These are phyloP conservation scores for Diaporthe citriasiana DNA, from an alignment of 2,329 filamentous ascomycete genomes.

Conservation along the genomic window DNA sequence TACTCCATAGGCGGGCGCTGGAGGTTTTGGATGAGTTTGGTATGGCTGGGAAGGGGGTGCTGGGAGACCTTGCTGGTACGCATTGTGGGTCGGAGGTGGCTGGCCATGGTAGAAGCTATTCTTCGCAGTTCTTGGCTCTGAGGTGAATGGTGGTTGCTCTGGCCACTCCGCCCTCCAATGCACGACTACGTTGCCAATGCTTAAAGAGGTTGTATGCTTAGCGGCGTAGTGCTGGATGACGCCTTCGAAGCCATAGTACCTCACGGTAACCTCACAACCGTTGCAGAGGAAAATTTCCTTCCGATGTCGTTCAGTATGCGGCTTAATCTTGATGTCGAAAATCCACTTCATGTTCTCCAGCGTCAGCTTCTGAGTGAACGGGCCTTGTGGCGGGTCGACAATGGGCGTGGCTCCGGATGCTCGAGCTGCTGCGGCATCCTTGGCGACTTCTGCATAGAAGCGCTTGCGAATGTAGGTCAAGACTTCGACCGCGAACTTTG, in stretches of 20 bases:
- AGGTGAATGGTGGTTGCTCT: conserved; percentile 78
- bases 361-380: conserved; percentile 74
- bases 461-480: conserved; percentile 75
- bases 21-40: conserved; percentile 45
- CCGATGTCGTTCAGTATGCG: conserved; percentile 73
- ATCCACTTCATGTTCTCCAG: conserved; percentile 91
- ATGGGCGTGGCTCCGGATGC: conserved; percentile 61
- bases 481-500: conserved; percentile 80
- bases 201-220: conserved; percentile 81
- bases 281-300: conserved; percentile 85
- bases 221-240: conserved; percentile 87
- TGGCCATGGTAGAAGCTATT: conserved; percentile 40
- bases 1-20: conserved; percentile 51
- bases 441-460: conserved; percentile 74
- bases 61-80: conserved; percentile 41
- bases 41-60: conserved; percentile 41
- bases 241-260: conserved; percentile 82
- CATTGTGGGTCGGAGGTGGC: conserved; percentile 40
- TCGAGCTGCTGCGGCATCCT: conserved; percentile 63
- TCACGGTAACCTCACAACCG: conserved; percentile 73
- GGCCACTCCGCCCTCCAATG: conserved; percentile 89
- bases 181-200: conserved; percentile 79
- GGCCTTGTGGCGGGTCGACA: conserved; percentile 64
- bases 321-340: conserved; percentile 82
- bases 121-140: conserved; percentile 64